Conservation (phyloP, 768 basidiomycete species). For the Rubroboletus pulcherrimus region DNA sequence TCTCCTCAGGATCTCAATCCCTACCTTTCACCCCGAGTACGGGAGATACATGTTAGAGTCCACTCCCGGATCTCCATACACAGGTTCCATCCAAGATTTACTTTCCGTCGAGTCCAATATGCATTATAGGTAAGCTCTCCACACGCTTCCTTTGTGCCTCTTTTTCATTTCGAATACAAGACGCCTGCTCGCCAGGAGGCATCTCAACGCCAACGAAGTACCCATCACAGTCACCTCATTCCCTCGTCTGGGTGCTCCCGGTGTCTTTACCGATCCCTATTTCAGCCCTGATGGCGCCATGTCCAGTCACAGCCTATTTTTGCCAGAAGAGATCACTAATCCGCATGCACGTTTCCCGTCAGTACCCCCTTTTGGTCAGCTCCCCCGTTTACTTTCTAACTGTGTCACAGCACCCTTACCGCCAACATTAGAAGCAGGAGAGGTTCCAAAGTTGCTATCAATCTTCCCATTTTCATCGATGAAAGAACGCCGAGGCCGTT, state of each 20-base stretch:
- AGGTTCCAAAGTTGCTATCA: constrained; percentile 92
- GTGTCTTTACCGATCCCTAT: constrained; percentile 90
- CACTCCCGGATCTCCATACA: constrained; percentile 94
- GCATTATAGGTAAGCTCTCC: constrained; percentile 70
- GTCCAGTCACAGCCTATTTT: constrained; percentile 90
- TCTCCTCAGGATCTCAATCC: constrained; percentile 58
- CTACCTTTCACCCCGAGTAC: constrained; percentile 97
- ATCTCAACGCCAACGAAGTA: constrained; percentile 81
- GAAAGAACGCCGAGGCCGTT: constrained; percentile 84
- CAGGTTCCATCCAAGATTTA: constrained; percentile 80
- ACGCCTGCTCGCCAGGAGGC: constrained; percentile 76
- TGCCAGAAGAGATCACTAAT: constrained; percentile 95
- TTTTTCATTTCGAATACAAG: constrained; percentile 37
- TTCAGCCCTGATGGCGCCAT: constrained; percentile 68
- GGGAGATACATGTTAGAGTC: constrained; percentile 99
- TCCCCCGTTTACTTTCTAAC: constrained; percentile 8
- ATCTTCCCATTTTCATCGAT: constrained; percentile 91
- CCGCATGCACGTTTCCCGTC: constrained; percentile 98
- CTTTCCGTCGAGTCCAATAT: constrained; percentile 92
- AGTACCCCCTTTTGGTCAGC: constrained; percentile 35
- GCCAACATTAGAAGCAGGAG: constrained; percentile 90
- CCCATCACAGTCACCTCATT: constrained; percentile 95
- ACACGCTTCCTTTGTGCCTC: not conserved
- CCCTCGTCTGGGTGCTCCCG: constrained; percentile 85
- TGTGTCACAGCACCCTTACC: constrained; percentile 75